Base-by-base conservation (phyloP, 2,329 filamentous ascomycete species). In the Aspergillaceae sp. region DNA sequence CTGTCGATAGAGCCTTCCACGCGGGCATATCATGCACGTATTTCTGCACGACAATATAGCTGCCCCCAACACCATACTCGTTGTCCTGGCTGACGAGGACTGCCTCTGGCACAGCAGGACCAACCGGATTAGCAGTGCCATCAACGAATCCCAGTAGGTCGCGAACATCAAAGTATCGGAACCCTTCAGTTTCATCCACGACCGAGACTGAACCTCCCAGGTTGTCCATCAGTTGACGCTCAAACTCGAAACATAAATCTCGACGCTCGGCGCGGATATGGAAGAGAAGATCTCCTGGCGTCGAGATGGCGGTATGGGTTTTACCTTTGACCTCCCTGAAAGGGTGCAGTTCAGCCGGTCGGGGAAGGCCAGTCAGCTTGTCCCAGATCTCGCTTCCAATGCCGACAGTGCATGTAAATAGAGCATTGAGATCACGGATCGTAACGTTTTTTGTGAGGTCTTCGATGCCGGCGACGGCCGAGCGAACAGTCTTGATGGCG, bases 81-180 rank as follows among this genome's bases (percentile, higher is more conserved):
- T 72, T 57, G 60, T 36, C 64, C 11, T 50, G 63, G 1, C 65
- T 56, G 7, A 79, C 58, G 1, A 79, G 58, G 2, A 75, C 66
- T 0, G 75, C 61, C 1, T 63, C 62, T 0, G 62, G 55, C 0
- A 78, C 66, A 1, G 63, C 69, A 0, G 64, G 55, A 0, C 76
- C 76, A 0, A 74, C 67, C 0, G 78, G 78, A 51, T 81, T 81
- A 2, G 78, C 78, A 0, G 77, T 81, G 10, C 78, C 78, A 47
- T 81, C 78, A 3, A 81, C 75, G 44, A 81, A 81, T 1, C 78
- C 78, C 0, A 81, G 68, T 0, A 80, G 69, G 49, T 80, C 77
- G 1, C 78, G 74, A 0, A 74, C 69, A 50, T 81, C 78, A 48
- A 80, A 80, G 58, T 80, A 81, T 3, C 78, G 73, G 58, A 81